Percentiles rank a stretch among this genome's conserved stretches.
These are phyloP conservation scores for Suillus decipiens DNA, from an alignment of 768 basidiomycete species.

Conservation along the genomic window DNA sequence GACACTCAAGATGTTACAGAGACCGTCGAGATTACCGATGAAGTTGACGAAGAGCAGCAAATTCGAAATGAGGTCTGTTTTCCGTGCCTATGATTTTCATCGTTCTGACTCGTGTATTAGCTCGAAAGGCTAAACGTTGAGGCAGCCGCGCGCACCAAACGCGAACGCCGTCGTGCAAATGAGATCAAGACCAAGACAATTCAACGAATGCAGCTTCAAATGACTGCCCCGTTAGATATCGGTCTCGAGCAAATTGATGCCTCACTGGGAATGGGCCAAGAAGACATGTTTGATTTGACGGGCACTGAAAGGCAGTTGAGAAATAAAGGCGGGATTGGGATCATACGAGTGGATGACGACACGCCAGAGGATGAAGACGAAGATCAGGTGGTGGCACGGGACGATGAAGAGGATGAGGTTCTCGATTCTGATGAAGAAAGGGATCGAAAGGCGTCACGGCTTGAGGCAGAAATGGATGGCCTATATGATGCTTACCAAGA, in stretches of 20 bases:
- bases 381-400: constrained; percentile 25
- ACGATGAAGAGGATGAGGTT: constrained; percentile 42
- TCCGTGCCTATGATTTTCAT: constrained; percentile 10
- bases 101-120: constrained; percentile 39
- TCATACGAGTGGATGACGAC: constrained; percentile 45
- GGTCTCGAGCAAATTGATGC: constrained; percentile 83
- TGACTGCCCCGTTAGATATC: constrained; percentile 97
- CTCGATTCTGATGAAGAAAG: constrained; percentile 71
- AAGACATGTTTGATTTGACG: constrained; percentile 87
- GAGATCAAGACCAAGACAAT: constrained; percentile 87
- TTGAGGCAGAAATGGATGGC: constrained; percentile 88
- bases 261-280: constrained; percentile 71
- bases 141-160: constrained; percentile 69
- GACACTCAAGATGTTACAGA: constrained; percentile 78
- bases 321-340: constrained; percentile 41
- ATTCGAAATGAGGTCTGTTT: constrained; percentile 81
- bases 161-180: constrained; percentile 82
- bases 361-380: constrained; percentile 45
- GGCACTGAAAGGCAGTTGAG: constrained; percentile 51
- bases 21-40: constrained; percentile 60
- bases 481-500: constrained; percentile 88
- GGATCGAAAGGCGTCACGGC: constrained; percentile 54
- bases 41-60: constrained; percentile 84
- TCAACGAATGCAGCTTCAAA: constrained; percentile 93
- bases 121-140: constrained; percentile 83